Evolutionary conservation across 208 protist genomes (phyloP).

Genomic region (Angomonas desouzai): DNA sequence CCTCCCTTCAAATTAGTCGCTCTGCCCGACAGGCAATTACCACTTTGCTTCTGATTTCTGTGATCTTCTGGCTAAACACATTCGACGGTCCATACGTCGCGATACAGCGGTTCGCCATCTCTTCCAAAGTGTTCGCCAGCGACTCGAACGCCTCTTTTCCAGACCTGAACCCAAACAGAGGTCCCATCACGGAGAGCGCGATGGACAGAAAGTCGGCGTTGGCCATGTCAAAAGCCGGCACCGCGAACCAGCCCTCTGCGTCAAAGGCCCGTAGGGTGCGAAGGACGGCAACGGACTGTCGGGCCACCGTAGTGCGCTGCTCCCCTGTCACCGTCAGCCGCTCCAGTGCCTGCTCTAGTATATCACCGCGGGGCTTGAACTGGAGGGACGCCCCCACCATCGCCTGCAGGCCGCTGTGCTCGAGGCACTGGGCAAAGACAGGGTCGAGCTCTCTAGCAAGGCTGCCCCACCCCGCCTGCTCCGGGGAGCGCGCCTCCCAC

Average conservation of each 20-base stretch:
- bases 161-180: slow-evolving; percentile 47
- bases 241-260: slow-evolving; percentile 63
- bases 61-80: slow-evolving; percentile 60
- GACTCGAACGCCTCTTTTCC: slow-evolving; percentile 61
- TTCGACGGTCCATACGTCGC: slow-evolving; percentile 66
- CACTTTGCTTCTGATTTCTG: slow-evolving; percentile 54
- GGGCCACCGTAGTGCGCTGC: slow-evolving; percentile 31
- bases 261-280: slow-evolving; percentile 44
- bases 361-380: background rate
- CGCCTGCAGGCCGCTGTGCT: background rate
- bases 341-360: background rate
- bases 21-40: slow-evolving; percentile 57
- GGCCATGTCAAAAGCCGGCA: slow-evolving; percentile 71
- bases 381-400: background rate
- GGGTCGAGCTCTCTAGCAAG: slow-evolving; percentile 6
- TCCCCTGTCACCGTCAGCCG: background rate
- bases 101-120: slow-evolving; percentile 83
- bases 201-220: slow-evolving; percentile 76
- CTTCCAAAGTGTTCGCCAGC: slow-evolving; percentile 60
- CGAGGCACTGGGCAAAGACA: slow-evolving; percentile 7
- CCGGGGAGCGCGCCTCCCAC: background rate
- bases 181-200: slow-evolving; percentile 43
- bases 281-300: slow-evolving; percentile 39
- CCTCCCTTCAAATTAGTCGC: slow-evolving; percentile 33
- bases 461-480: slow-evolving; percentile 8